Evolutionary conservation across 345 rosid species (phyloP).

Genomic region (Aquilaria yunnanensis): DNA sequence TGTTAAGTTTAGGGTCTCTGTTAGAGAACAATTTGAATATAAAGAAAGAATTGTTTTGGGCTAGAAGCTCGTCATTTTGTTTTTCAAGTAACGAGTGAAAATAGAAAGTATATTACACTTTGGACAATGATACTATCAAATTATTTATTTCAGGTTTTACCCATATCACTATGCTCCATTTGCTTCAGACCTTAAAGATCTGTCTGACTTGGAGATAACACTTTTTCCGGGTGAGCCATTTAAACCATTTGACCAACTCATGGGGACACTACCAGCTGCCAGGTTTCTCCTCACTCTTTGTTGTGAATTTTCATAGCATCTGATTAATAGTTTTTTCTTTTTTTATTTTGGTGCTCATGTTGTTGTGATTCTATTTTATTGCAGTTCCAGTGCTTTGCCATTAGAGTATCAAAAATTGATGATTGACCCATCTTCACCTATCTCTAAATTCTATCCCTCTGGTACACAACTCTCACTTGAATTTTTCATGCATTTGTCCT

Average conservation of each 20-base stretch:
- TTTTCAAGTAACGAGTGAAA: no score
- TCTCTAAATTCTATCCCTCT: conserved; percentile 66
- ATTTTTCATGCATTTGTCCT: not conserved
- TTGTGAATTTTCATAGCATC: not conserved
- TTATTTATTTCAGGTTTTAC: conserved; percentile 72
- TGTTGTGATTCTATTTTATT: conserved; percentile 19
- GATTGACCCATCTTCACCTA: conserved; percentile 80
- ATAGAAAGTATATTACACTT: no score
- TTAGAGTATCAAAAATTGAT: conserved; percentile 68
- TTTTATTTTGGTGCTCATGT: conserved; percentile 4
- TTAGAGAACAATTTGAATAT: no score
- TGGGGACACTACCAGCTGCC: conserved; percentile 97
- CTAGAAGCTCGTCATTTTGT: no score
- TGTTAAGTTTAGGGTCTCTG: no score
- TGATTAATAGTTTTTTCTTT: conserved; percentile 1
- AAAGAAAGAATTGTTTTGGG: no score
- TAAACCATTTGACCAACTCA: conserved; percentile 96
- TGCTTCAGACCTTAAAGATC: conserved; percentile 91
- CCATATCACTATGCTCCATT: conserved; percentile 99
- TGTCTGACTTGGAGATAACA: conserved; percentile 76
- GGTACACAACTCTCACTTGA: conserved; percentile 34
- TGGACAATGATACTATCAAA: not conserved
- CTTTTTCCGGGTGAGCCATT: conserved; percentile 88
- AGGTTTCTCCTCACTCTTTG: conserved; percentile 36
- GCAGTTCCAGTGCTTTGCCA: conserved; percentile 89